Evolutionary conservation across 208 protist species (phyloP).

Genomic region (Wallacemonas sp.): DNA sequence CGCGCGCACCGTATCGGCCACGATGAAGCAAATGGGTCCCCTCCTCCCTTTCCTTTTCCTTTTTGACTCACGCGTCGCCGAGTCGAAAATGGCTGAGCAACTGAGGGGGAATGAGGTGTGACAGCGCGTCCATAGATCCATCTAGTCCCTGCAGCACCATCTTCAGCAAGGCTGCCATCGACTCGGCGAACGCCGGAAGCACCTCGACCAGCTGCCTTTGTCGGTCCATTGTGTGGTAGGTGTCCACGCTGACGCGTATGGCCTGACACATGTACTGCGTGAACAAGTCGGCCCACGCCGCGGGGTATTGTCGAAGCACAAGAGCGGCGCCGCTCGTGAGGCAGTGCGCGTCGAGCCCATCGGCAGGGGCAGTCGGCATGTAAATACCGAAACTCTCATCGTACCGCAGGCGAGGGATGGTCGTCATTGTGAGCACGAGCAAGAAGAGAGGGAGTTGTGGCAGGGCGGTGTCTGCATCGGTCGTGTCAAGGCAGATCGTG

Average conservation of each 20-base stretch:
- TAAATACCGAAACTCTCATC: slow-evolving; percentile 47
- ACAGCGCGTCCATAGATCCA: slow-evolving; percentile 12
- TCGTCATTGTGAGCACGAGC: slow-evolving; percentile 63
- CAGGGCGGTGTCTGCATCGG: slow-evolving; percentile 30
- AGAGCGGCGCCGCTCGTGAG: slow-evolving; percentile 89
- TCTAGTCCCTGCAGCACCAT: slow-evolving; percentile 16
- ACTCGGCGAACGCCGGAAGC: slow-evolving; percentile 35
- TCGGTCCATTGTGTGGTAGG: slow-evolving; percentile 8
- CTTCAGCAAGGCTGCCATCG: slow-evolving; percentile 26
- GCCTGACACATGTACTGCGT: slow-evolving; percentile 87
- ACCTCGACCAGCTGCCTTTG: slow-evolving; percentile 19
- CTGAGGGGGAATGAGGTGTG: neutral
- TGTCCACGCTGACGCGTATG: slow-evolving; percentile 30
- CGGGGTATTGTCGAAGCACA: slow-evolving; percentile 94
- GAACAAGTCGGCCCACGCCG: slow-evolving; percentile 68
- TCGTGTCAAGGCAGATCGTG: slow-evolving; percentile 86
- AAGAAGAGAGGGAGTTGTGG: slow-evolving; percentile 80
- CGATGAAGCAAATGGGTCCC: too few relatives aligned
- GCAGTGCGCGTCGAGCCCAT: slow-evolving; percentile 76
- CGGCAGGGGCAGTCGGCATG: slow-evolving; percentile 40
- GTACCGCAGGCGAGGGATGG: slow-evolving; percentile 63
- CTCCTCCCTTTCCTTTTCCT: neutral
- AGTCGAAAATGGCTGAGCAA: neutral
- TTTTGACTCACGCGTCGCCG: neutral
- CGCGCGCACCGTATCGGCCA: too few relatives aligned